phyloP scores from a whole-genome alignment of 202 grass and related monocot genomes.

The Carex sylvatica region DNA sequence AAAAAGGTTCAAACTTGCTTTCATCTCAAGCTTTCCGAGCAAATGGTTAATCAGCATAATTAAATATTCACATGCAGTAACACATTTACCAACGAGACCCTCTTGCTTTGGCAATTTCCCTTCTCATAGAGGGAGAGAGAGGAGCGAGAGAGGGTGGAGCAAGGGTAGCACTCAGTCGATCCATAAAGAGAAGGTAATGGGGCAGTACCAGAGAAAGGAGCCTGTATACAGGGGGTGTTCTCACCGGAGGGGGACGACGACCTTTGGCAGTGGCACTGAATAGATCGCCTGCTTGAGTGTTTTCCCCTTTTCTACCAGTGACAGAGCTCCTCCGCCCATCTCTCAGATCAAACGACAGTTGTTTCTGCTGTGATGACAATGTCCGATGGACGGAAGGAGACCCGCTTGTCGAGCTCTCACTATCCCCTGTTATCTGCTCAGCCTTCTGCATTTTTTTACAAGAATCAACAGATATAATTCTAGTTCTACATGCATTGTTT shows the following conservation, averaged over 20 bases:
- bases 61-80: not conserved
- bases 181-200: not conserved
- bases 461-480: constrained; percentile 13
- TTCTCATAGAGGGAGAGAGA: not conserved
- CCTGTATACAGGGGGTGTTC: constrained; percentile 22
- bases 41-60: not conserved
- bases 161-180: not conserved
- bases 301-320: constrained; percentile 59
- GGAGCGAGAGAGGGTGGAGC: not conserved
- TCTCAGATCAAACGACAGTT: constrained; percentile 62
- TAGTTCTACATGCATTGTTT: not conserved
- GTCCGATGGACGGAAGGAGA: constrained; percentile 55
- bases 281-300: constrained; percentile 83
- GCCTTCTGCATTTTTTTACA: constrained; percentile 55
- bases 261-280: constrained; percentile 76
- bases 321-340: constrained; percentile 88
- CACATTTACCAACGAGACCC: too few species aligned
- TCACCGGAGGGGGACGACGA: constrained; percentile 56
- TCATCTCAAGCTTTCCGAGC: not conserved
- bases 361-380: constrained; percentile 64
- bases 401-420: constrained; percentile 63
- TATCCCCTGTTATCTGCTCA: constrained; percentile 66
- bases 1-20: not conserved
- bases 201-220: not conserved
- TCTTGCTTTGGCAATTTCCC: too few species aligned